Percentiles rank a stretch among this genome's conserved stretches.
These are phyloP conservation scores for Decorospora gaudefroyi DNA, from an alignment of 2,329 filamentous ascomycete genomes.

Conservation along the genomic window DNA sequence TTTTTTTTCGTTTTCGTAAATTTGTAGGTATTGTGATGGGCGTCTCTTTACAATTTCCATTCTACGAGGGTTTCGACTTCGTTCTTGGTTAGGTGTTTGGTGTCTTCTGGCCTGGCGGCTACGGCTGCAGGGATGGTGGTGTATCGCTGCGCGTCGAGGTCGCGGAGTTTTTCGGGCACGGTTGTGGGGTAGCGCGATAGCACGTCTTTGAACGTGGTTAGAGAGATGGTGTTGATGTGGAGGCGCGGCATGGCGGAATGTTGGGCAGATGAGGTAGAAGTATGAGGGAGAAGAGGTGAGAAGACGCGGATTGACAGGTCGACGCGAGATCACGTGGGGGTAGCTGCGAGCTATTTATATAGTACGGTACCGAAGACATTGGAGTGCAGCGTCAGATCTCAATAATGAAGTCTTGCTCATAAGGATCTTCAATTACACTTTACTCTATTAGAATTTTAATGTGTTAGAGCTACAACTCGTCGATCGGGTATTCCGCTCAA, in stretches of 20 bases:
- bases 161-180: conserved; percentile 34
- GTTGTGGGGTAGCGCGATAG: conserved; percentile 34
- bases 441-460: no score
- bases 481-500: no score
- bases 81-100: conserved; percentile 27
- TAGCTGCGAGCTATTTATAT: not conserved
- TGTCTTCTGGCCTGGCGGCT: conserved; percentile 14
- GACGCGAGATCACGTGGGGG: conserved; percentile 13
- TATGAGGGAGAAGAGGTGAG: not conserved
- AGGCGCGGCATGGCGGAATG: conserved; percentile 11
- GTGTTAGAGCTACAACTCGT: no score
- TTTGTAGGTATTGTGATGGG: not conserved
- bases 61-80: conserved; percentile 46
- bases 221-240: conserved; percentile 22
- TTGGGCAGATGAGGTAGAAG: not conserved
- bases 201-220: conserved; percentile 22
- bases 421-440: no score
- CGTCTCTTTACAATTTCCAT: conserved; percentile 46
- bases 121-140: conserved; percentile 32
- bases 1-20: not conserved
- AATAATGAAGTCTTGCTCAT: no score
- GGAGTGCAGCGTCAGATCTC: no score
- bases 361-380: no score
- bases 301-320: not conserved
- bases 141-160: conserved; percentile 43